phyloP scores from a whole-genome alignment of 345 rosid species.

The Gynandropsis gynandra region DNA sequence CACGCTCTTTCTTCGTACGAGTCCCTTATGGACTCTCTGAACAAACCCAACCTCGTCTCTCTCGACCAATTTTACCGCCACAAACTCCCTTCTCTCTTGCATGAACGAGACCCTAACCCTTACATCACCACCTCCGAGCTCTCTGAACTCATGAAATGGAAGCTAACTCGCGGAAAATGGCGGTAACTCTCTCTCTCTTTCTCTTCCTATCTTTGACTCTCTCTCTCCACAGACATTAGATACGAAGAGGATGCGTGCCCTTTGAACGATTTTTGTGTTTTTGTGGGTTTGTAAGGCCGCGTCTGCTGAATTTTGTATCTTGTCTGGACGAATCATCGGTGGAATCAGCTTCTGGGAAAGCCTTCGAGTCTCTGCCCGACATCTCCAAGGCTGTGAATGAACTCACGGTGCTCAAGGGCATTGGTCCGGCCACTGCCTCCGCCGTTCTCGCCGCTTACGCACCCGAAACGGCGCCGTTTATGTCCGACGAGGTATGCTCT shows the following conservation, averaged over 20 bases:
- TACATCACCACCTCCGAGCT: slow-evolving; percentile 69
- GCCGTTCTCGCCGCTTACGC: slow-evolving; percentile 86
- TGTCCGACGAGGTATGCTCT: slow-evolving; percentile 74
- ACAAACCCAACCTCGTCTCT: slow-evolving; percentile 59
- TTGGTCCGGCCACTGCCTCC: slow-evolving; percentile 88
- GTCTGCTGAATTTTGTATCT: slow-evolving; percentile 59
- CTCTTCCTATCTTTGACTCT: not conserved
- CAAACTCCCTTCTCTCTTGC: slow-evolving; percentile 56
- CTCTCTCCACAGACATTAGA: not conserved
- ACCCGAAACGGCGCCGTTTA: slow-evolving; percentile 67
- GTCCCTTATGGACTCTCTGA: slow-evolving; percentile 42
- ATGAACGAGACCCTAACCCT: slow-evolving; percentile 68
- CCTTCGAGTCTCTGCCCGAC: slow-evolving; percentile 71
- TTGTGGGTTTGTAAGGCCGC: slow-evolving; percentile 47
- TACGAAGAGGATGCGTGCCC: not conserved
- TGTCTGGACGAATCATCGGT: slow-evolving; percentile 58
- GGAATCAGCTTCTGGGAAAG: slow-evolving; percentile 64
- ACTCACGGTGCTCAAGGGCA: slow-evolving; percentile 80
- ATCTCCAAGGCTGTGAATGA: slow-evolving; percentile 55
- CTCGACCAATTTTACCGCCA: slow-evolving; percentile 68
- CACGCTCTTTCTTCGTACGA: slow-evolving; percentile 53
- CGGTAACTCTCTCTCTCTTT: slow-evolving; percentile 31
- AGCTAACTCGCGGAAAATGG: slow-evolving; percentile 94
- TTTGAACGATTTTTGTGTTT: not conserved
- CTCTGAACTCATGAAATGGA: slow-evolving; percentile 83